These are phyloP conservation scores for Hanseniaspora nectarophila DNA, from an alignment of 805 yeast genomes.

Conservation along the genomic window DNA sequence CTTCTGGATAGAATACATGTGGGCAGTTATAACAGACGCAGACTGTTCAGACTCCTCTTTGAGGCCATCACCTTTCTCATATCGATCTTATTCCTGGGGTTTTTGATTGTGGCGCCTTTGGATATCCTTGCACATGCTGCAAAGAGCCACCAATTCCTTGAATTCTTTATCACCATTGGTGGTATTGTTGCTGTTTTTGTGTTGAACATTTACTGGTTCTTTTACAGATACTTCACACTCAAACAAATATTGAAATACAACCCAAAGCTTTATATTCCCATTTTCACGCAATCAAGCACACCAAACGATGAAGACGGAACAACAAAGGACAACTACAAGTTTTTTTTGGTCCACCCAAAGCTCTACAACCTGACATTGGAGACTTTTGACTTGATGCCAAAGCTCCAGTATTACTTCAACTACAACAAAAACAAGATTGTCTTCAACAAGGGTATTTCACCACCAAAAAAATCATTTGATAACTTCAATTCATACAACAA, in stretches of 20 bases:
- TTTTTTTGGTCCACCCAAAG: constrained; percentile 34
- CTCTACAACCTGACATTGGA: constrained; percentile 40
- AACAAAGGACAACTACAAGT: constrained; percentile 27
- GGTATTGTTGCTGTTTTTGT: constrained; percentile 54
- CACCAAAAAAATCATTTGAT: constrained; percentile 13
- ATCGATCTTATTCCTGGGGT: constrained; percentile 38
- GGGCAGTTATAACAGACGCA: not conserved
- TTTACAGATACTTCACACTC: constrained; percentile 47
- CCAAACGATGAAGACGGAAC: constrained; percentile 36
- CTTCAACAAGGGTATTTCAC: constrained; percentile 10
- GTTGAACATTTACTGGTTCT: constrained; percentile 38
- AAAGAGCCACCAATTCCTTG: constrained; percentile 47
- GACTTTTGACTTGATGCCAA: constrained; percentile 30
- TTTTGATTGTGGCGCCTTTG: constrained; percentile 61
- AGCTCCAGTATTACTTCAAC: constrained; percentile 24
- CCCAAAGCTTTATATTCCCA: constrained; percentile 67
- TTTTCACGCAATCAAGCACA: constrained; percentile 31
- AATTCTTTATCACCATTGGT: constrained; percentile 67
- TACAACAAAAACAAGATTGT: not conserved
- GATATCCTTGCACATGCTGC: constrained; percentile 60
- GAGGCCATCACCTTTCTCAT: constrained; percentile 21
- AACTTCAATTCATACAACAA: constrained; percentile 6
- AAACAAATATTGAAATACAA: constrained; percentile 57
- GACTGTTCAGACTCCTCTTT: not conserved
- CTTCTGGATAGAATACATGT: not conserved